phyloP scores from a whole-genome alignment of 441 rosid species.

The Dalechampia spathulata region DNA sequence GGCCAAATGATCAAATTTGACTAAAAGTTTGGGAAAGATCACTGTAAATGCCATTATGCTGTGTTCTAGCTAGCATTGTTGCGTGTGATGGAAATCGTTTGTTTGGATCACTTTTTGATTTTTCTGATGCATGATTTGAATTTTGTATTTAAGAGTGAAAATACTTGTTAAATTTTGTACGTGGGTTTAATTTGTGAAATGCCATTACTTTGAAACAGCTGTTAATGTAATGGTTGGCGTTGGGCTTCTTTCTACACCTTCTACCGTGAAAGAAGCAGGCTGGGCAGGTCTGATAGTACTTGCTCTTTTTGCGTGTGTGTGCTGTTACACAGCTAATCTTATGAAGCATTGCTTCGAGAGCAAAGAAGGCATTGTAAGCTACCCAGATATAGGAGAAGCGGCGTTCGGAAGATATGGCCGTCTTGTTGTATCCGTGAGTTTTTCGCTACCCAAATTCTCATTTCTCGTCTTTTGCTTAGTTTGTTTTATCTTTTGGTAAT shows the following conservation, averaged over 20 bases:
- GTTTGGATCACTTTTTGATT: too few species aligned
- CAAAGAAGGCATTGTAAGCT: constrained; percentile 54
- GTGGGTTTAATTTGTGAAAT: background rate
- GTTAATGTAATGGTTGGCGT: constrained; percentile 85
- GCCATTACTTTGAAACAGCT: constrained; percentile 32
- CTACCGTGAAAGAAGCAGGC: constrained; percentile 64
- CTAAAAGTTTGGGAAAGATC: too few species aligned
- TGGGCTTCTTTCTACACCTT: constrained; percentile 83
- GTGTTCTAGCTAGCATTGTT: too few species aligned
- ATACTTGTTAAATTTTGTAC: too few species aligned
- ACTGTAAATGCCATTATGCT: too few species aligned
- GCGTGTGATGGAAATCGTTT: too few species aligned
- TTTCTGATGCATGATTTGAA: too few species aligned
- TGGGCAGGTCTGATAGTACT: constrained; percentile 66
- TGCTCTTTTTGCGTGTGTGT: constrained; percentile 42
- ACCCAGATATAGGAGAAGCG: constrained; percentile 90
- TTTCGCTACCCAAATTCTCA: background rate
- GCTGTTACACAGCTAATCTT: constrained; percentile 84
- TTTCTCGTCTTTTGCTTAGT: background rate
- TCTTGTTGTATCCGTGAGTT: constrained; percentile 64
- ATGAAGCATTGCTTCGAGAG: constrained; percentile 80
- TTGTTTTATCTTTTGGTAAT: background rate
- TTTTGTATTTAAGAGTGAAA: too few species aligned
- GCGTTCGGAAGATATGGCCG: constrained; percentile 90
- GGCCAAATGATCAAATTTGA: too few species aligned